Conservation (phyloP, 1,284 basidiomycete species). For the Austroboletus sp. region DNA sequence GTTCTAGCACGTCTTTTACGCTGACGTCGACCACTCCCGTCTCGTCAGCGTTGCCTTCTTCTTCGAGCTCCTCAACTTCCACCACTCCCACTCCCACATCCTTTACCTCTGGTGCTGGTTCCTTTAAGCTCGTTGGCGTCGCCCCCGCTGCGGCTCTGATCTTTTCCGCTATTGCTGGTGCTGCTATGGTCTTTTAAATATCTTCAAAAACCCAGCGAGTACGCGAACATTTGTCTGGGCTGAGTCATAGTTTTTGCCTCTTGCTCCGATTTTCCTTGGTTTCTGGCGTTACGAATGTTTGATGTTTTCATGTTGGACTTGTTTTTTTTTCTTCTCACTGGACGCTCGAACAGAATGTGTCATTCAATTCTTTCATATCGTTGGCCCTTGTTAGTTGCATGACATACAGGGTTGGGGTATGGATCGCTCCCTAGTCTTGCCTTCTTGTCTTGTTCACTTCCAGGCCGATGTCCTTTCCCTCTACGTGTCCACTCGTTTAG, state of each 20-base stretch:
- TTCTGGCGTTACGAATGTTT: slow-evolving; percentile 1
- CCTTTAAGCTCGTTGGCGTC: slow-evolving; percentile 24
- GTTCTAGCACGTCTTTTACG: background rate
- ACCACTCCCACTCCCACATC: slow-evolving; percentile 21
- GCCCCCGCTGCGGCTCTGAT: slow-evolving; percentile 35
- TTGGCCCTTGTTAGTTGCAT: background rate
- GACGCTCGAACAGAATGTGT: slow-evolving; percentile 15
- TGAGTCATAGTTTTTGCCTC: slow-evolving; percentile 1
- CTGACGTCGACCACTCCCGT: background rate
- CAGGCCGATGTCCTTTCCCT: background rate
- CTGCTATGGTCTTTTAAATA: slow-evolving; percentile 37
- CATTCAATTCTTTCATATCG: slow-evolving; percentile 4
- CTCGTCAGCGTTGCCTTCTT: background rate
- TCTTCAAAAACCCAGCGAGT: background rate
- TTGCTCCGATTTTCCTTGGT: slow-evolving; percentile 17
- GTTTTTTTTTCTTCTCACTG: slow-evolving; percentile 3
- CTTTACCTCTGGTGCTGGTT: slow-evolving; percentile 22
- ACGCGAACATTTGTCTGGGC: background rate
- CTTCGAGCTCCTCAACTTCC: slow-evolving; percentile 8
- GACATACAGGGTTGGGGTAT: background rate
- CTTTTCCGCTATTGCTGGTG: slow-evolving; percentile 41
- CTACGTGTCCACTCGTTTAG: slow-evolving; percentile 5
- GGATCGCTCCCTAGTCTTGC: background rate
- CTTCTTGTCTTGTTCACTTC: slow-evolving; percentile 1
- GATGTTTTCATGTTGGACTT: slow-evolving; percentile 6